Conservation (phyloP, 768 basidiomycete species). For the Leccinum imitatum region DNA sequence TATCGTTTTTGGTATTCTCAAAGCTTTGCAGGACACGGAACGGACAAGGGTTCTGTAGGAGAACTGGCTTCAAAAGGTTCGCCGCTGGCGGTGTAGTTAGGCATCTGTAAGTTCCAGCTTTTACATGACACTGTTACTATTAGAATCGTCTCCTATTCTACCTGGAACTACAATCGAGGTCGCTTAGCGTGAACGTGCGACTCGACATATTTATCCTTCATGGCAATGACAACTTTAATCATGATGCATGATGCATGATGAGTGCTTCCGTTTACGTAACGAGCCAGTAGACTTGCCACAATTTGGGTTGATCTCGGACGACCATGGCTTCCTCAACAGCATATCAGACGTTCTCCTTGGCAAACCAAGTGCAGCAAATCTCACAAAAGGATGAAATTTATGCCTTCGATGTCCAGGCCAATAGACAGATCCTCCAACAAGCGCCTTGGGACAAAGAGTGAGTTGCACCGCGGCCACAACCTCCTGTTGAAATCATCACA, state of each 20-base stretch:
- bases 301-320: neutral
- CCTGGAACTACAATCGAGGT: neutral
- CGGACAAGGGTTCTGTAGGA: constrained; percentile 18
- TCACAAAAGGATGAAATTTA: constrained; percentile 80
- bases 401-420: constrained; percentile 66
- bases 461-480: constrained; percentile 28
- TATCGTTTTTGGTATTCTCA: constrained; percentile 39
- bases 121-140: neutral
- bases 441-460: constrained; percentile 89
- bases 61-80: neutral
- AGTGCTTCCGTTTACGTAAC: neutral
- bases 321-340: constrained; percentile 53
- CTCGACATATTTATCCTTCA: too few species aligned
- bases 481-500: constrained; percentile 2
- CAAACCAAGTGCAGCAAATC: constrained; percentile 68
- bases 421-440: constrained; percentile 63
- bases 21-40: constrained; percentile 34
- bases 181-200: too few species aligned
- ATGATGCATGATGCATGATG: too few species aligned
- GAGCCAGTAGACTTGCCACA: neutral
- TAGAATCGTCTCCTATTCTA: neutral
- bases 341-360: constrained; percentile 68
- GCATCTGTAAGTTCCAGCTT: neutral
- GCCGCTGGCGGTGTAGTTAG: constrained; percentile 10
- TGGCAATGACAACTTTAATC: too few species aligned